Evolutionary conservation across 306 rosid species (phyloP).

Genomic region (Luffa acutangula): DNA sequence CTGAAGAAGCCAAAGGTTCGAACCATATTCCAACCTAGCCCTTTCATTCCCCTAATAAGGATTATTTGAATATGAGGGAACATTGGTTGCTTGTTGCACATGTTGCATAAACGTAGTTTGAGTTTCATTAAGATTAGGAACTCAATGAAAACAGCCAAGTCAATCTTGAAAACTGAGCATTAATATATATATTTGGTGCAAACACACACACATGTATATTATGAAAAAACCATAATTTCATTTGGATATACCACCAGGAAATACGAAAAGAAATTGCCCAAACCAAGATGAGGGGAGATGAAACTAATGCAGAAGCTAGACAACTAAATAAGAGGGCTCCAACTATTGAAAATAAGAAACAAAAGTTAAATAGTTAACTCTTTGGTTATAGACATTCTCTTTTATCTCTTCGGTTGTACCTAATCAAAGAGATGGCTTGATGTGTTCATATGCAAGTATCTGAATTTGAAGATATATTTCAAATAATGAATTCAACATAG

Average conservation of each 20-base stretch:
- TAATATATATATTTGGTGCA: no score
- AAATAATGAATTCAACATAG: neutral
- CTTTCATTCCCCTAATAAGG: neutral
- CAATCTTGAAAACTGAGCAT: neutral
- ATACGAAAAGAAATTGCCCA: neutral
- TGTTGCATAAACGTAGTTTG: neutral
- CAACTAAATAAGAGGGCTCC: neutral
- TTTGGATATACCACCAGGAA: neutral
- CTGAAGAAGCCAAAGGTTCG: conserved; percentile 52
- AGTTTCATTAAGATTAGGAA: neutral
- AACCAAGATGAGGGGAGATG: neutral
- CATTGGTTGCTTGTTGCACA: neutral
- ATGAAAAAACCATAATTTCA: no score
- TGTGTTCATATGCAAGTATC: neutral
- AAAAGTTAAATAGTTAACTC: neutral
- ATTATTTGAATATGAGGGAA: neutral
- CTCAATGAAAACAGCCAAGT: neutral
- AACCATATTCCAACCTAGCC: neutral
- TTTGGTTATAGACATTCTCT: neutral
- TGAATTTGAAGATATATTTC: neutral
- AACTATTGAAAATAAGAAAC: neutral
- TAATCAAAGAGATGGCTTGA: neutral
- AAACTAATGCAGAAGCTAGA: neutral
- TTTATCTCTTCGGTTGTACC: neutral
- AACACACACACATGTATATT: no score